Base-by-base conservation (phyloP, 1,284 basidiomycete species). In the Chalciporus sp. region DNA sequence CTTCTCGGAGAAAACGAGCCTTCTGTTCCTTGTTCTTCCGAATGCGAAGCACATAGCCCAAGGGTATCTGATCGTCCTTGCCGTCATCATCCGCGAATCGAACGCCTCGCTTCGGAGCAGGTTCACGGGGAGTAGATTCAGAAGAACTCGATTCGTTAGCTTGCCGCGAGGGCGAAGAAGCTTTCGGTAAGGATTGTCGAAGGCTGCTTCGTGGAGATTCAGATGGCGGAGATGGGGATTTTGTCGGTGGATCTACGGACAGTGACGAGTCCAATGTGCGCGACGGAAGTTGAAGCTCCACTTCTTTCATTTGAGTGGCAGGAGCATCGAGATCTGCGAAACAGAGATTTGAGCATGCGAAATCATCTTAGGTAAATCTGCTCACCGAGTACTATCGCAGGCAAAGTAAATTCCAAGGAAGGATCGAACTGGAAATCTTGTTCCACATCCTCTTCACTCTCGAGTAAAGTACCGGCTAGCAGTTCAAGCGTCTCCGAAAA, bases 21-120 rank as follows among this genome's bases (percentile, higher is more conserved):
- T 88, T 89, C 70, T 87, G 82, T 67, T 87, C 86, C 47, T 83
- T 82, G 61, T 82, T 82, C 73, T 86, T 84, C 72, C 82, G 84
- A 64, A 80, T 78, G 47, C 86, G 83, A 62, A 87, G 72, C 35
- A 85, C 78, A 64, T 90, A 83, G 20, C 80, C 82, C 37, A 89
- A 73, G 0, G 88, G 89, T 59, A 88, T 75, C 47, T 75, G 74
- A 60, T 89, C 87, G 28, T 87, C 84, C 60, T 83, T 86, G 57
- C 67, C 69, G 51, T 81, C 78, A 62, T 83, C 79, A 60, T 86
- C 84, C 27, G 78, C 83, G 59, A 90, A 90, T 26, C 85, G 82
- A 6, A 90, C 88, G n/a, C 81, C 84, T 46, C 79, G 79, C 68
- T 80, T 84, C 35, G 78, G 68, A 41, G 70, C 55, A 16, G 67